phyloP scores from a whole-genome alignment of 1,284 basidiomycete species.

The Apiotrichum sp. region DNA sequence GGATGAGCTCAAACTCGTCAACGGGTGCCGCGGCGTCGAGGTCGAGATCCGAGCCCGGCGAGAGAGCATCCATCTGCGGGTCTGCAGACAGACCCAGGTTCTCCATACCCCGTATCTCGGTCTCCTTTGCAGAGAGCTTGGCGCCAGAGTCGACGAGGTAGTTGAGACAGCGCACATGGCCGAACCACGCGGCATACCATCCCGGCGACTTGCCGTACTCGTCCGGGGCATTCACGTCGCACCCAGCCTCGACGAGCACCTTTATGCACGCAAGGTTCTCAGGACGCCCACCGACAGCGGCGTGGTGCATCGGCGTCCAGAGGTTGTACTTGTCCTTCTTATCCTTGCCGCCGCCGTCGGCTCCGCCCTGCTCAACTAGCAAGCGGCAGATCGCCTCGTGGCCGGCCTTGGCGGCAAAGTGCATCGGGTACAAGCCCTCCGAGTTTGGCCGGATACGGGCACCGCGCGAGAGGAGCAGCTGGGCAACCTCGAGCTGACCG shows the following conservation, averaged over 20 bases:
- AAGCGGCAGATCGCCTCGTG: slow-evolving; percentile 75
- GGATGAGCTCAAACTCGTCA: slow-evolving; percentile 71
- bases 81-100: slow-evolving; percentile 42
- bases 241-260: slow-evolving; percentile 71
- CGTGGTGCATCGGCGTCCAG: slow-evolving; percentile 97
- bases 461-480: slow-evolving; percentile 68
- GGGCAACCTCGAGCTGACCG: slow-evolving; percentile 79
- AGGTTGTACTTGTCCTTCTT: slow-evolving; percentile 91
- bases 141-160: slow-evolving; percentile 59
- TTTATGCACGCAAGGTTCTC: slow-evolving; percentile 64
- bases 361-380: slow-evolving; percentile 58
- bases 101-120: slow-evolving; percentile 34
- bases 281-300: slow-evolving; percentile 69
- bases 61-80: slow-evolving; percentile 43
- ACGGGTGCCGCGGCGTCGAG: slow-evolving; percentile 46
- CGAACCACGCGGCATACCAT: slow-evolving; percentile 98
- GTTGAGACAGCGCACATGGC: slow-evolving; percentile 72
- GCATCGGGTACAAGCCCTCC: slow-evolving; percentile 92
- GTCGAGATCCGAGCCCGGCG: slow-evolving; percentile 57
- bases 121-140: slow-evolving; percentile 36
- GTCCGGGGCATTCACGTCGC: slow-evolving; percentile 67
- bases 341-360: slow-evolving; percentile 63
- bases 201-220: slow-evolving; percentile 80
- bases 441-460: slow-evolving; percentile 78
- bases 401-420: slow-evolving; percentile 92